Conservation (phyloP, 179 eudicot species). For the Kewa caespitosa region DNA sequence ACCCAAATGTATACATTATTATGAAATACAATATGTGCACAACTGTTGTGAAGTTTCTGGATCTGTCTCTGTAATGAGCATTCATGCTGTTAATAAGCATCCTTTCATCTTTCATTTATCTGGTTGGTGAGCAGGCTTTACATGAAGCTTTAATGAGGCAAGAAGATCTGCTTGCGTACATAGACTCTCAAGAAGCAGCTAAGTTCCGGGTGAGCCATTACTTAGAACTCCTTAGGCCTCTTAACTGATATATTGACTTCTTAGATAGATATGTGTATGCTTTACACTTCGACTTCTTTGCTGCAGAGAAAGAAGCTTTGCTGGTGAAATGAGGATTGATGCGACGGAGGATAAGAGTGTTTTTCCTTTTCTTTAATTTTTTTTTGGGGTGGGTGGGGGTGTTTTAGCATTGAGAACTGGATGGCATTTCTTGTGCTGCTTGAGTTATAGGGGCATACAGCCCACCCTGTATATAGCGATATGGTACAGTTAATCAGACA, state of each 20-base stretch:
- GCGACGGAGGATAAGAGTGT: background rate
- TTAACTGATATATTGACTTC: too few relatives aligned
- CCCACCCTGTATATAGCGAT: slow-evolving; percentile 9
- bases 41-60: too few relatives aligned
- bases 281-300: background rate
- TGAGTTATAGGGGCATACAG: background rate
- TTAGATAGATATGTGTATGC: background rate
- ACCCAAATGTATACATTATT: too few relatives aligned
- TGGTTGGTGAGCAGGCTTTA: slow-evolving; percentile 51
- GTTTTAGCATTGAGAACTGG: background rate
- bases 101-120: background rate
- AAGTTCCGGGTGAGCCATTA: slow-evolving; percentile 52
- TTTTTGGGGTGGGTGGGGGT: background rate
- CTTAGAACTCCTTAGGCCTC: background rate
- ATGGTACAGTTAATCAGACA: too few relatives aligned
- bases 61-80: too few relatives aligned
- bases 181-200: slow-evolving; percentile 63
- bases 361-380: slow-evolving; percentile 2
- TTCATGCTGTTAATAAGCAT: too few relatives aligned
- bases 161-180: slow-evolving; percentile 79
- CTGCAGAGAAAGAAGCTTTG: slow-evolving; percentile 72
- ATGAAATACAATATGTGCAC: too few relatives aligned
- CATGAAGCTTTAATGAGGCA: slow-evolving; percentile 89
- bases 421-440: background rate
- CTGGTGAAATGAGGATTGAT: slow-evolving; percentile 35